These are phyloP conservation scores for Thraustotheca clavata DNA, from an alignment of 352 stramenopile genomes.

Conservation along the genomic window DNA sequence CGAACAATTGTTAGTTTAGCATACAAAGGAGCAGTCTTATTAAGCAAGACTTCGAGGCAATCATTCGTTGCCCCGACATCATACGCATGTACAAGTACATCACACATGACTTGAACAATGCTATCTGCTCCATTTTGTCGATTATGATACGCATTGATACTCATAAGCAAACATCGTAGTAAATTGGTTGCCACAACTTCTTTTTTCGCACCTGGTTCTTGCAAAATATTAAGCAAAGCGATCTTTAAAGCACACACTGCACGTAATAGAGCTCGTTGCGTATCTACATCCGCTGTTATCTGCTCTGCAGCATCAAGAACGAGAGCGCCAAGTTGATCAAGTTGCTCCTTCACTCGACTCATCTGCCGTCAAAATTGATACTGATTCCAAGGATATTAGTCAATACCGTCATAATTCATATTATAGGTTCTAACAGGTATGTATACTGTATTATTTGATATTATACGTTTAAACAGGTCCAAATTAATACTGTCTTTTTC, in stretches of 20 bases:
- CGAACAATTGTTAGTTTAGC: constrained; percentile 19
- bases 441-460: too few relatives aligned
- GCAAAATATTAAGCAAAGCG: background rate
- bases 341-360: constrained; percentile 15
- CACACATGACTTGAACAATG: constrained; percentile 55
- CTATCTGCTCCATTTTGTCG: constrained; percentile 28
- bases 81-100: constrained; percentile 62
- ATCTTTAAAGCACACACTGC: constrained; percentile 14
- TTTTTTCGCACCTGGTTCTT: background rate
- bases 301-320: constrained; percentile 13
- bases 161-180: background rate
- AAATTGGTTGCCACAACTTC: background rate
- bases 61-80: constrained; percentile 53
- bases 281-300: background rate
- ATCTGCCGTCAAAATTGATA: too few relatives aligned
- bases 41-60: constrained; percentile 12
- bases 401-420: too few relatives aligned
- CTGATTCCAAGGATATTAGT: too few relatives aligned
- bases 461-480: too few relatives aligned
- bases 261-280: constrained; percentile 9
- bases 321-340: background rate
- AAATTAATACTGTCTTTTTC: too few relatives aligned
- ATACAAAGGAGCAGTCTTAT: constrained; percentile 9
- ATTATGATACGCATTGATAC: constrained; percentile 8
- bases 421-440: too few relatives aligned